phyloP scores from a whole-genome alignment of 1,139 yeast genomes.

The Blastobotrys petasosporus region DNA sequence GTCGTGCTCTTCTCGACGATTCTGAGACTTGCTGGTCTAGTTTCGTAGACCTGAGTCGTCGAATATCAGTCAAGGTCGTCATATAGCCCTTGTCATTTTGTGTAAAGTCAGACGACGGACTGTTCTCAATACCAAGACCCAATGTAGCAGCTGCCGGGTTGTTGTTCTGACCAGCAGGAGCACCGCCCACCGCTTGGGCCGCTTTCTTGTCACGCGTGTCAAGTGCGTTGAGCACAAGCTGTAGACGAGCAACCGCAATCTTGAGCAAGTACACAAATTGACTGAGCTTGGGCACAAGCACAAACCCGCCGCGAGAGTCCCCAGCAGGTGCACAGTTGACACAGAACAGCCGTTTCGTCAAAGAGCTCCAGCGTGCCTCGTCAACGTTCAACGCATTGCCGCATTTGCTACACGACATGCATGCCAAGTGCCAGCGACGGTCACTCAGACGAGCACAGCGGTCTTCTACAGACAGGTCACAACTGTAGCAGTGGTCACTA shows the following conservation, averaged over 20 bases:
- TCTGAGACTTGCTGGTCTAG: conserved; percentile 60
- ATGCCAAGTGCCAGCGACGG: conserved; percentile 74
- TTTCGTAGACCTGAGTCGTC: conserved; percentile 67
- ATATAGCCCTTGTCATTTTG: conserved; percentile 48
- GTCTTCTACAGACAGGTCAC: conserved; percentile 77
- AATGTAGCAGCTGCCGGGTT: conserved; percentile 6
- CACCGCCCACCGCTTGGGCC: conserved; percentile 16
- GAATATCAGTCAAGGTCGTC: conserved; percentile 69
- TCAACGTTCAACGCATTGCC: conserved; percentile 10
- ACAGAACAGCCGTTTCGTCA: conserved; percentile 45
- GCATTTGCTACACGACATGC: conserved; percentile 53
- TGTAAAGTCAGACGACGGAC: conserved; percentile 9
- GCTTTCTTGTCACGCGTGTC: conserved; percentile 31
- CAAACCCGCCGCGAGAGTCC: conserved; percentile 52
- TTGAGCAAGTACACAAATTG: conserved; percentile 74
- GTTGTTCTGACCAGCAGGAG: neutral
- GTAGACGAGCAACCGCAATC: conserved; percentile 78
- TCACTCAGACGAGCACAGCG: conserved; percentile 55
- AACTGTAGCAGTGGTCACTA: conserved; percentile 69
- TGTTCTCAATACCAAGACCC: conserved; percentile 6
- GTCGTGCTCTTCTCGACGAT: conserved; percentile 53
- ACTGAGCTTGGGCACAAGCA: conserved; percentile 54
- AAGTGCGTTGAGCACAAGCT: conserved; percentile 52
- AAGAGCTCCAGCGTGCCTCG: conserved; percentile 38
- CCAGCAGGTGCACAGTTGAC: conserved; percentile 50